A percentile compares a stretch with the other conserved stretches of the same genome.
Evolutionary conservation across 768 basidiomycete genomes (phyloP).

Genomic region (Erythrobasidium yunnanense): DNA sequence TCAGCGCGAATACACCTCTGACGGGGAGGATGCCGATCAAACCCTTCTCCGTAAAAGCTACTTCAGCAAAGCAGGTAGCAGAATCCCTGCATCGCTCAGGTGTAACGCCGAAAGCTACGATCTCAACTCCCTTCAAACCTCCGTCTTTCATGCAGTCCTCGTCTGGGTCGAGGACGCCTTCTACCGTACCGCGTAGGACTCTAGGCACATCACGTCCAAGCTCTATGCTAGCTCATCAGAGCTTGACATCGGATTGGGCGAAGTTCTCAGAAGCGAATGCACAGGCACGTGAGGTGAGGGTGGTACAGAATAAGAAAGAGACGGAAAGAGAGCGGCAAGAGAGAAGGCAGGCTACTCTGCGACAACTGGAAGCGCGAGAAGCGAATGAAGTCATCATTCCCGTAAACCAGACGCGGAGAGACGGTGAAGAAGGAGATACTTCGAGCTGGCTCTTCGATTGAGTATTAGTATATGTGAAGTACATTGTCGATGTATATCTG

Average conservation of each 20-base stretch:
- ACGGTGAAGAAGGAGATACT: constrained; percentile 17
- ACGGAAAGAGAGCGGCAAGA: too few relatives aligned
- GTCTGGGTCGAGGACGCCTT: neutral
- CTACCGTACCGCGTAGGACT: neutral
- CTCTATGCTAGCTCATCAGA: neutral
- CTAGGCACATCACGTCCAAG: constrained; percentile 20
- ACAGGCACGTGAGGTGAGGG: too few relatives aligned
- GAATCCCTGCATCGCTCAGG: neutral
- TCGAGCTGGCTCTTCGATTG: constrained; percentile 12
- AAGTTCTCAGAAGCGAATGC: neutral
- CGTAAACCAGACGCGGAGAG: neutral
- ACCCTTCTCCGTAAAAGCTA: neutral
- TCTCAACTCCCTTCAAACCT: constrained; percentile 11
- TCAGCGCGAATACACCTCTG: too few relatives aligned
- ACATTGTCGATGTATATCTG: too few relatives aligned
- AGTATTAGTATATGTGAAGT: too few relatives aligned
- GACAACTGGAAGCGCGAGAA: neutral
- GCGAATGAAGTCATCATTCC: neutral
- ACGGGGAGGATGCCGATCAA: too few relatives aligned
- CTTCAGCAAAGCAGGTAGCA: neutral
- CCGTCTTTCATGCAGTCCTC: constrained; percentile 11
- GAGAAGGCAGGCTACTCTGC: too few relatives aligned
- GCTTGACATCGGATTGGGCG: constrained; percentile 9
- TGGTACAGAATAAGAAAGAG: too few relatives aligned
- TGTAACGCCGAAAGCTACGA: neutral